Base-by-base conservation (phyloP, 305 asterid genomes). In the Caryopteris hybrid region DNA sequence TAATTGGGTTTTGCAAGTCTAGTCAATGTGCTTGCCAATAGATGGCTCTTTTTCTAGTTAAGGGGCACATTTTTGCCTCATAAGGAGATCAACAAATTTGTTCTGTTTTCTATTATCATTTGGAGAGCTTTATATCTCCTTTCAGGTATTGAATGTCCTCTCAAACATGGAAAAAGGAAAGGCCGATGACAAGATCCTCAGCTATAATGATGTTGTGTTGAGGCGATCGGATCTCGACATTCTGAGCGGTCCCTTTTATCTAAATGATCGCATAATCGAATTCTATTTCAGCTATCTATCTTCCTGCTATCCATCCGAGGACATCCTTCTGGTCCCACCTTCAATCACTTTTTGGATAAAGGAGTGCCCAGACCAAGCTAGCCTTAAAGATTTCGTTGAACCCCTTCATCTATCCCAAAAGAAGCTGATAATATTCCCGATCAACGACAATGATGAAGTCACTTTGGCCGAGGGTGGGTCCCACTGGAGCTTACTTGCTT, bases 401-500 rank as follows among this genome's bases (percentile, higher is more conserved):
- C 96, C 96, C 39, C 95, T 92, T 41, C 56, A 79, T 68, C 86
- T 92, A 22, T 55, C 87, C 5, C 43, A 0, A 56, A 84, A 75
- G 78, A 78, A 85, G 54, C 64, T 92, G 71, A 81, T 90, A 39
- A 66, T 92, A 22, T 88, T 90, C 64, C 90, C 96, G 11, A 72
- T 92, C 83, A 88, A 90, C 20, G 89, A 90, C 71, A 92, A 92
- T 16, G 57, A 29, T 33, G 82, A 86, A 0, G 88, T 87, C 72
- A 62, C 55, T 42, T n/a, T 65, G 68, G 97, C 91, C 4, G 96
- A 81, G 73, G 97, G 97, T 6, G 97, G 98, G 55, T 72, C 64
- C 42, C 98, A 90, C 64, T 92, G 98, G 97, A 92, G 95, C 84
- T 75, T 90, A 69, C 95, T 92, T 21, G 92, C 81, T 7, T 90